Conservation (phyloP, 345 rosid genomes). For the Salix brachista region DNA sequence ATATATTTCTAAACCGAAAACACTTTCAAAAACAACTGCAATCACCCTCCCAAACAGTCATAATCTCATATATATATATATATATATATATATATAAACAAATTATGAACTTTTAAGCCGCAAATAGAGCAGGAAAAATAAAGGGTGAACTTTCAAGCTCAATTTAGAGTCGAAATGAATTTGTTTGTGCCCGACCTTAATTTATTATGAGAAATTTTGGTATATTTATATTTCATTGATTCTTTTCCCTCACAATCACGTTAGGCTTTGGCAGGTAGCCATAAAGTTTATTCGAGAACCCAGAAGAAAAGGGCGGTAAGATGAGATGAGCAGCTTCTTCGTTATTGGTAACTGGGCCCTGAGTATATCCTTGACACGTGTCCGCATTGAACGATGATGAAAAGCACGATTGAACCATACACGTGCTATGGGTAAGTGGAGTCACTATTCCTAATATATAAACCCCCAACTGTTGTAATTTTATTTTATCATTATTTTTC, state of each 20-base stretch:
- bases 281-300: not conserved
- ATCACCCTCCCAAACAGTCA: too few species aligned
- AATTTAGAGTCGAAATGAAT: too few species aligned
- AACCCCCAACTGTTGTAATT: not conserved
- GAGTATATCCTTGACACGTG: not conserved
- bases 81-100: too few species aligned
- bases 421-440: not conserved
- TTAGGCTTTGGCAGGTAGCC: not conserved
- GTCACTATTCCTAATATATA: not conserved
- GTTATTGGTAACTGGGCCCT: constrained; percentile 1
- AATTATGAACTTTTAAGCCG: not conserved
- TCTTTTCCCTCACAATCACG: not conserved
- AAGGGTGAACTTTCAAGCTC: too few species aligned
- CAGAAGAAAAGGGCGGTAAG: too few species aligned
- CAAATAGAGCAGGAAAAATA: too few species aligned
- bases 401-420: not conserved
- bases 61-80: too few species aligned
- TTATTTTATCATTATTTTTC: not conserved
- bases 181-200: too few species aligned
- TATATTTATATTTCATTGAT: not conserved
- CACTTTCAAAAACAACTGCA: too few species aligned
- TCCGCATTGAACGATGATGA: not conserved
- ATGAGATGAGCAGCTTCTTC: not conserved
- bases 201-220: not conserved
- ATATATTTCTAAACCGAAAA: too few species aligned